Evolutionary conservation across 768 basidiomycete species (phyloP).

Genomic region (Lactarius evosmus): DNA sequence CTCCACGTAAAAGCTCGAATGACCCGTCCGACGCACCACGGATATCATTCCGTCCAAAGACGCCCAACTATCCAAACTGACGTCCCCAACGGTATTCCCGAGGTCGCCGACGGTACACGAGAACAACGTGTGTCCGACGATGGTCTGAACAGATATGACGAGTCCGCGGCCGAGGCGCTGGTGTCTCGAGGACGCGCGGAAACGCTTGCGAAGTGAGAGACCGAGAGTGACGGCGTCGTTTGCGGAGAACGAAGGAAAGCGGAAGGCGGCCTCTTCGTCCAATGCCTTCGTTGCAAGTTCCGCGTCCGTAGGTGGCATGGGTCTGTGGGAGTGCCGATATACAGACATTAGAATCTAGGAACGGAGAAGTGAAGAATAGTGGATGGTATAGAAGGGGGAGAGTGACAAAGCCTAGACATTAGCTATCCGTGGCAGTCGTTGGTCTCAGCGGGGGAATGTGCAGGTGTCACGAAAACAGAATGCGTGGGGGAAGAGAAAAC

Average conservation of each 20-base stretch:
- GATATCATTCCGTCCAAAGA: constrained; percentile 76
- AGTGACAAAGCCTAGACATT: background rate
- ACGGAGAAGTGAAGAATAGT: constrained; percentile 11
- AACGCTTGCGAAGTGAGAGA: constrained; percentile 79
- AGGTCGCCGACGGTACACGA: constrained; percentile 82
- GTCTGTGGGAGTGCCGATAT: constrained; percentile 61
- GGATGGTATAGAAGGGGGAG: constrained; percentile 4
- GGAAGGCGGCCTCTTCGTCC: constrained; percentile 63
- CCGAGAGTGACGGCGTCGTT: constrained; percentile 78
- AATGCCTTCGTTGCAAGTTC: constrained; percentile 71
- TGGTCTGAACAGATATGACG: constrained; percentile 75
- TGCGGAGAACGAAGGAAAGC: constrained; percentile 71
- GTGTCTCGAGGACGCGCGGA: constrained; percentile 67
- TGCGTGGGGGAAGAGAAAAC: constrained; percentile 10
- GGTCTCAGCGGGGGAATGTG: constrained; percentile 3
- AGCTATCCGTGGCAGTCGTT: background rate
- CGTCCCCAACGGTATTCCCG: constrained; percentile 64
- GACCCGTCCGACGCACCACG: constrained; percentile 75
- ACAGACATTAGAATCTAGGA: constrained; percentile 35
- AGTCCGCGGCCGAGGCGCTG: constrained; percentile 69
- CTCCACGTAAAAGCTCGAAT: constrained; percentile 83
- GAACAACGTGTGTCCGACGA: constrained; percentile 75
- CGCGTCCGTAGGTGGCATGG: constrained; percentile 62
- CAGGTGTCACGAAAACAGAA: background rate
- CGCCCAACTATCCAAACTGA: constrained; percentile 78